phyloP scores from a whole-genome alignment of 306 rosid genomes.

The Fagus sylvatica region DNA sequence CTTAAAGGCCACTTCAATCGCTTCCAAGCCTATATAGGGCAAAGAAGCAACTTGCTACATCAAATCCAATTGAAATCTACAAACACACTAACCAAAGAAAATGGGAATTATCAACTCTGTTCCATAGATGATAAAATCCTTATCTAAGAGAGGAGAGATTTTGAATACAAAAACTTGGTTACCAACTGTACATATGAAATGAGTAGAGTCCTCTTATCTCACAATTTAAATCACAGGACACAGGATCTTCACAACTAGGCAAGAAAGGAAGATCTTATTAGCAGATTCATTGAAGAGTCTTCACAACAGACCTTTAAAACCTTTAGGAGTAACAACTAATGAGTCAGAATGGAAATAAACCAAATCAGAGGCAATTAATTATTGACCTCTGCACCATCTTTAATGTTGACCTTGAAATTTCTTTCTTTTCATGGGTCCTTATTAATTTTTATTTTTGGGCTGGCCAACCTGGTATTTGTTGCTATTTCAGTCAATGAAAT shows the following conservation, averaged over 20 bases:
- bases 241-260: not conserved
- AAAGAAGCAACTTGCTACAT: not conserved
- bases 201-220: not conserved
- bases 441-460: too few relatives aligned
- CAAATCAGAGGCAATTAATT: too few relatives aligned
- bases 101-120: too few relatives aligned
- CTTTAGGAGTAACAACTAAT: too few relatives aligned
- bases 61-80: not conserved
- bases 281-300: not conserved
- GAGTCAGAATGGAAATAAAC: too few relatives aligned
- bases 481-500: constrained; percentile 12
- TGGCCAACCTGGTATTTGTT: too few relatives aligned
- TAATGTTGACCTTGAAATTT: too few relatives aligned
- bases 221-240: not conserved
- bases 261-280: not conserved
- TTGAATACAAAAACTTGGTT: not conserved
- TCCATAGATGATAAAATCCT: not conserved
- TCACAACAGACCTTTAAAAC: too few relatives aligned
- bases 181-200: not conserved
- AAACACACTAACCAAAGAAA: too few relatives aligned
- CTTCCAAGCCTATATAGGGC: not conserved
- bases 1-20: not conserved
- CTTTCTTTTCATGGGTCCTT: too few relatives aligned
- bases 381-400: too few relatives aligned
- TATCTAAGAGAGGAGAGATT: not conserved